Evolutionary conservation across 768 basidiomycete species (phyloP).

Genomic region (Candolleomyces aberdarensis): DNA sequence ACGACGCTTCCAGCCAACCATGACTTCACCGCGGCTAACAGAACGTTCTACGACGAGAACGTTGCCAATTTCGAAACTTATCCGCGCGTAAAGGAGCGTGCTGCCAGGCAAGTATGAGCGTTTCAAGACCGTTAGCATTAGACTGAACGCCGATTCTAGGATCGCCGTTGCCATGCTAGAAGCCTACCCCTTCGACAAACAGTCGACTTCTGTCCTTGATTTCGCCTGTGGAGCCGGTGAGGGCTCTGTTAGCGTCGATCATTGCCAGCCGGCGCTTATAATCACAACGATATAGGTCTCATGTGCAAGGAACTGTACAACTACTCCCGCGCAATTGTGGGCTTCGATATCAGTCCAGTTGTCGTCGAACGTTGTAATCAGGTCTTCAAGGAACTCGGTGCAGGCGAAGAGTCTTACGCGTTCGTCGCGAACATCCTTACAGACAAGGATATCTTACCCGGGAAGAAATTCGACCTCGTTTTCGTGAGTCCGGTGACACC

Average conservation of each 20-base stretch:
- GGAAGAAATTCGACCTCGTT: constrained; percentile 57
- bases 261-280: too few relatives aligned
- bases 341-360: constrained; percentile 65
- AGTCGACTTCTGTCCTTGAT: constrained; percentile 55
- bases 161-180: constrained; percentile 29
- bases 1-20: too few relatives aligned
- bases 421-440: constrained; percentile 37
- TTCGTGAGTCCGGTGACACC: constrained; percentile 38
- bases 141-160: constrained; percentile 9
- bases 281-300: constrained; percentile 36
- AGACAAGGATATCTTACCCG: constrained; percentile 40
- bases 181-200: constrained; percentile 45
- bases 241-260: not conserved
- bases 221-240: constrained; percentile 69
- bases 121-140: too few relatives aligned
- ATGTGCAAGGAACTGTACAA: constrained; percentile 57
- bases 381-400: constrained; percentile 45
- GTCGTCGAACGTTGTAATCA: constrained; percentile 62
- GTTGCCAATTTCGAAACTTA: constrained; percentile 5
- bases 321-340: constrained; percentile 55
- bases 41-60: constrained; percentile 6
- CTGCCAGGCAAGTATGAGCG: constrained; percentile 10
- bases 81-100: constrained; percentile 12
- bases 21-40: constrained; percentile 8
- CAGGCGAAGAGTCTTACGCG: constrained; percentile 60